A percentile compares a stretch with the other conserved stretches of the same genome.
These are phyloP conservation scores for Anthracocystis walkeri DNA, from an alignment of 1,284 basidiomycete genomes.

Conservation along the genomic window DNA sequence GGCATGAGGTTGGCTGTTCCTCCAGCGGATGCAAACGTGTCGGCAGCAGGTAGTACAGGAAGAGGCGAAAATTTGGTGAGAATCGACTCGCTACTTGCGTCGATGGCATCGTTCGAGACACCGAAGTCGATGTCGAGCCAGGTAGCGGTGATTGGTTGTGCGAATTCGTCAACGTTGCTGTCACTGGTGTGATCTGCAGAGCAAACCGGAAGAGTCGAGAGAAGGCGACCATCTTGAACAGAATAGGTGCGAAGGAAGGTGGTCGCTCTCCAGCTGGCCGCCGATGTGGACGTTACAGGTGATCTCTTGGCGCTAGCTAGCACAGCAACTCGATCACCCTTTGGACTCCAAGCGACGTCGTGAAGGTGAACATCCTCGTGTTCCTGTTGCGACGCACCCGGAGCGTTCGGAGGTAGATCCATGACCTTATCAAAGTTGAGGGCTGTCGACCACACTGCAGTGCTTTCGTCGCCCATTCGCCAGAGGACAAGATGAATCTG, in stretches of 20 bases:
- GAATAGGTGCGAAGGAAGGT: conserved; percentile 41
- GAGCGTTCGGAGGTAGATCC: conserved; percentile 10
- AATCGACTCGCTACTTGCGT: conserved; percentile 23
- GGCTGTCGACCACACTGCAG: conserved; percentile 32
- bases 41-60: conserved; percentile 27
- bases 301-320: conserved; percentile 27
- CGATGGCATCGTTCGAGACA: neutral
- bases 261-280: conserved; percentile 7
- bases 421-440: conserved; percentile 39
- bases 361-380: conserved; percentile 42
- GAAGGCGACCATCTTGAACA: conserved; percentile 42
- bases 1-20: conserved; percentile 41
- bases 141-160: conserved; percentile 8
- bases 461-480: conserved; percentile 47
- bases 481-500: conserved; percentile 45
- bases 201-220: conserved; percentile 30
- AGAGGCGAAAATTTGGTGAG: conserved; percentile 31
- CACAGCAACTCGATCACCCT: conserved; percentile 42
- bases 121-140: conserved; percentile 31
- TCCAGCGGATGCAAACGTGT: conserved; percentile 30
- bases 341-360: conserved; percentile 46
- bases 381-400: conserved; percentile 30
- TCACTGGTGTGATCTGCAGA: neutral
- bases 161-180: neutral
- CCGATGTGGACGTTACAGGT: conserved; percentile 25